phyloP scores from a whole-genome alignment of 2,329 filamentous ascomycete genomes.

The Fusarium armeniacum region DNA sequence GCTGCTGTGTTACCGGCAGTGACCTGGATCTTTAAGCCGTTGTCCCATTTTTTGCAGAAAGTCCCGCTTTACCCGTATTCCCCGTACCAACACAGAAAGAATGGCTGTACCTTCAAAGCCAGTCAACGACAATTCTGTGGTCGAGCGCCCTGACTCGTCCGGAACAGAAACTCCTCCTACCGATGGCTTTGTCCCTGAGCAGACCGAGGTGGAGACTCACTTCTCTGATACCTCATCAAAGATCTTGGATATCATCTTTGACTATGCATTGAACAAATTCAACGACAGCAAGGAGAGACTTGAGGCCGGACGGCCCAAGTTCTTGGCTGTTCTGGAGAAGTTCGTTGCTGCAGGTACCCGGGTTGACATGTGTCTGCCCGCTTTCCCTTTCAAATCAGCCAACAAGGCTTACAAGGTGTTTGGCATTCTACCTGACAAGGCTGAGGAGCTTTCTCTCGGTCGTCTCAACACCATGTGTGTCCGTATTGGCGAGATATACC shows the following conservation, averaged over 20 bases:
- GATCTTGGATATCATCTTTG: constrained; percentile 15
- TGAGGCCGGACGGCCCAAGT: constrained; percentile 4
- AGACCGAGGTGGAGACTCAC: background rate
- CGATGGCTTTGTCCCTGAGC: background rate
- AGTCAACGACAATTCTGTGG: background rate
- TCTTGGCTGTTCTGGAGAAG: background rate
- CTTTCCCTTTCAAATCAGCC: constrained; percentile 55
- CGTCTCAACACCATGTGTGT: constrained; percentile 50
- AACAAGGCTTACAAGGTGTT: constrained; percentile 54
- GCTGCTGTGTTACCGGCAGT: constrained; percentile 6
- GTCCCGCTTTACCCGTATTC: background rate
- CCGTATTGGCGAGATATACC: constrained; percentile 48
- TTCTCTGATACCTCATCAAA: background rate
- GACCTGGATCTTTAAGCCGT: constrained; percentile 3
- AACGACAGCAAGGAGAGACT: constrained; percentile 18
- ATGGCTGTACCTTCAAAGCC: constrained; percentile 6
- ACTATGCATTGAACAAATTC: constrained; percentile 24
- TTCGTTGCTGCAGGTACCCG: background rate
- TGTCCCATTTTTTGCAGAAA: constrained; percentile 2
- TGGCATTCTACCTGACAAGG: constrained; percentile 51
- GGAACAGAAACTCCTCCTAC: background rate
- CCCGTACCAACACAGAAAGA: background rate
- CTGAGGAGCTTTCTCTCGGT: constrained; percentile 50
- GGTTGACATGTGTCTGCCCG: constrained; percentile 47
- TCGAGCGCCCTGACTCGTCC: background rate